Evolutionary conservation across 1,139 yeast species (phyloP).

Genomic region (Hyphopichia khmerensis): DNA sequence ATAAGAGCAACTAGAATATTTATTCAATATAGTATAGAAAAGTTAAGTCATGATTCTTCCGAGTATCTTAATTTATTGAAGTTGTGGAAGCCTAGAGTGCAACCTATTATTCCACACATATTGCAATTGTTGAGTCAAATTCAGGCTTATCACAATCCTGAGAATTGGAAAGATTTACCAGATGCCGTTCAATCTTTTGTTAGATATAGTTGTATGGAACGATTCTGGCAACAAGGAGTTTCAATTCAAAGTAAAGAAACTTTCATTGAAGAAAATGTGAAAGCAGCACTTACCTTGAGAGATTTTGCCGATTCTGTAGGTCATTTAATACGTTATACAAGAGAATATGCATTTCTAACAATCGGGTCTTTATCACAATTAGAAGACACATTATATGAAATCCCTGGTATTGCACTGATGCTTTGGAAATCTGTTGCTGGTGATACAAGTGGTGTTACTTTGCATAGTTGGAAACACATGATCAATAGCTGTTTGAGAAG

Average conservation of each 20-base stretch:
- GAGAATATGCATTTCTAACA: conserved; percentile 92
- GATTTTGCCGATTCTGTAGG: conserved; percentile 99
- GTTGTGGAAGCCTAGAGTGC: conserved; percentile 91
- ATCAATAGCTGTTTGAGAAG: conserved; percentile 85
- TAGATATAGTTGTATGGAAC: conserved; percentile 79
- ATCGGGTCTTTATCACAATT: conserved; percentile 87
- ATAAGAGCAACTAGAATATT: conserved; percentile 93
- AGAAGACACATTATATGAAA: conserved; percentile 84
- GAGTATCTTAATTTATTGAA: conserved; percentile 71
- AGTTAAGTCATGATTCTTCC: conserved; percentile 71
- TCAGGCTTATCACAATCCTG: conserved; percentile 92
- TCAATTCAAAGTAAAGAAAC: conserved; percentile 93
- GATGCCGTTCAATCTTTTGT: conserved; percentile 89
- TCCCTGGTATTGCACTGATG: conserved; percentile 74
- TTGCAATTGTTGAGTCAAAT: conserved; percentile 84
- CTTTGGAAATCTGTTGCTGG: conserved; percentile 88
- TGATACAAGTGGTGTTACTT: conserved; percentile 80
- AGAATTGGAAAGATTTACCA: conserved; percentile 85
- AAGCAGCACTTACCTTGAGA: conserved; percentile 87
- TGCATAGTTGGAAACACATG: conserved; percentile 97
- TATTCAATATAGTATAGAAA: conserved; percentile 92
- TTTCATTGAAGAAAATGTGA: conserved; percentile 90
- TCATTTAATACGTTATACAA: conserved; percentile 88
- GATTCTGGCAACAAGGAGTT: conserved; percentile 99
- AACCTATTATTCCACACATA: conserved; percentile 88